A percentile compares a stretch with the other conserved stretches of the same genome.
Conservation (phyloP, 164 flowering plant genomes). For the Vitis cinerea region DNA sequence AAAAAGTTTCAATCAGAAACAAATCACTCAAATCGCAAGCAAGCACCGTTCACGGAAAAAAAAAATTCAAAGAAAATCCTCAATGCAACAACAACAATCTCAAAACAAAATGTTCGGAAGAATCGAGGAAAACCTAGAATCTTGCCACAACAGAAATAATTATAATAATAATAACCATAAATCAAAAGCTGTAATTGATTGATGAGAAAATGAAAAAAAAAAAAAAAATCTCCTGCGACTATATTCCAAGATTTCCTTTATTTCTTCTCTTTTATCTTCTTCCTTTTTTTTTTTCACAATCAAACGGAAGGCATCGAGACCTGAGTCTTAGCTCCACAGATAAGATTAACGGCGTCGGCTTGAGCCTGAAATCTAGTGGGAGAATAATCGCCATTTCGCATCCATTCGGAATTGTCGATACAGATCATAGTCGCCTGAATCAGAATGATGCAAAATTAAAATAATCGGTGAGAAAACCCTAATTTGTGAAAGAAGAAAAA, state of each 20-base stretch:
- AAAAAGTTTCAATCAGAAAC: not conserved
- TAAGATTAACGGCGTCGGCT: conserved; percentile 92
- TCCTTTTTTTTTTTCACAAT: not conserved
- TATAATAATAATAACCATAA: too few relatives aligned
- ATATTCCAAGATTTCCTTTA: not conserved
- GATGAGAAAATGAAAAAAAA: not conserved
- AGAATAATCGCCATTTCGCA: conserved; percentile 91
- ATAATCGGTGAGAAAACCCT: not conserved
- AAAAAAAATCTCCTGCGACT: not conserved
- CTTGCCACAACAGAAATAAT: not conserved
- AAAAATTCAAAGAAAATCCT: not conserved
- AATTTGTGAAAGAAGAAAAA: conserved; percentile 2
- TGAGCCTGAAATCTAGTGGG: conserved; percentile 88
- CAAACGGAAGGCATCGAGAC: conserved; percentile 20
- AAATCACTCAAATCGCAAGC: too few relatives aligned
- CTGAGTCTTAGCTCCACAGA: conserved; percentile 96
- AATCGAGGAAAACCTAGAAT: not conserved
- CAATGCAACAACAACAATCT: too few relatives aligned
- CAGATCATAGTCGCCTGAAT: conserved; percentile 97
- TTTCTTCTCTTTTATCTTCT: not conserved
- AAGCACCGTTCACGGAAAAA: not conserved
- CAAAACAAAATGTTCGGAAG: not conserved
- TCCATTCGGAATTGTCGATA: conserved; percentile 97
- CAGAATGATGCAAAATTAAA: too few relatives aligned
- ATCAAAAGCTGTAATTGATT: not conserved